Base-by-base conservation (phyloP, 2,329 filamentous ascomycete species). In the Fusarium citri region DNA sequence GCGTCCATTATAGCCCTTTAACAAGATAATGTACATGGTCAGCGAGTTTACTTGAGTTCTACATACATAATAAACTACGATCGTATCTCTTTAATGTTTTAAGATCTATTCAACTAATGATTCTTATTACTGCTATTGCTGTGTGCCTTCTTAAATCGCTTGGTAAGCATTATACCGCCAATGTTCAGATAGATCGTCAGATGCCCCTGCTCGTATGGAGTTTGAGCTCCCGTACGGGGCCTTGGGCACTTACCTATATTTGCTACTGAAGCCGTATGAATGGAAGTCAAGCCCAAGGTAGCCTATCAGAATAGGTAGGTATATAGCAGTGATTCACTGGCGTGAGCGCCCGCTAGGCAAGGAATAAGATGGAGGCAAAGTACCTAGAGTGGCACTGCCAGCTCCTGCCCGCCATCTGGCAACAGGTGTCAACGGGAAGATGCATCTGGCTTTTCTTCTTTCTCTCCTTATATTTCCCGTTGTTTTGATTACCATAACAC, bases 381-480 rank as follows among this genome's bases (percentile, higher is more conserved):
- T 37, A n/a, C n/a, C n/a, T n/a, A 20, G 28, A 56, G 23, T 18
- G 43, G 46, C 45, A 51, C 31, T 54, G 60, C n/a, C 20, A 50
- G 31, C 42, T 54, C 45, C 46, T 48, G 43, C 47, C 54, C 59
- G 57, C 50, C 64, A 46, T 34, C 46, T 46, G 42, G 41, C n/a
- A 55, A 26, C 56, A 45, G 30, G 37, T 66, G 64, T 50, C 30
- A 25, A 20, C 45, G 34, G 53, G 53, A 55, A 59, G 53, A 41
- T 54, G 50, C 64, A 43, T 28, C 25, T 46, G 37, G 23, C 28
- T 34, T 34, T n/a, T 48, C 55, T 66, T 28, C 48, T 41, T 48
- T 23, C 26, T 30, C 50, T 26, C 30, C 22, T 43, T 54, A 16
- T 23, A 8, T 34, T 43, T 22, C 46, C 26, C 14, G 10, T 40